Evolutionary conservation across 2,329 filamentous ascomycete species (phyloP), one percentile per base, ranked within the genome.

Genomic region (Colletotrichum brevisporum): DNA sequence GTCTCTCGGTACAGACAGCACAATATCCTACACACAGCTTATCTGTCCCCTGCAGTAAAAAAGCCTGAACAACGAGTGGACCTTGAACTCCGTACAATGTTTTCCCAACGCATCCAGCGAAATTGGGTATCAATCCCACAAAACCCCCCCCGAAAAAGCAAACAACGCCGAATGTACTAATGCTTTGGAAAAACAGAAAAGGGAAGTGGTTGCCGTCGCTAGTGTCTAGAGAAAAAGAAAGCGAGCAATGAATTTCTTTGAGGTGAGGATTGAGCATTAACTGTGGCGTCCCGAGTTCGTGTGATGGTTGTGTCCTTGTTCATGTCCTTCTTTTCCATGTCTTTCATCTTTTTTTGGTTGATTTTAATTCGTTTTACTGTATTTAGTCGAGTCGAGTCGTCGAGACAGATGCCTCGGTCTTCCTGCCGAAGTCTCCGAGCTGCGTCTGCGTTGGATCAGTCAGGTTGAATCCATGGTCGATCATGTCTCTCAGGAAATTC

Each of bases 61-160:
- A 50, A 50, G 47, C 47, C 21, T 45, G 27, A 24, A 41, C 26
- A 15, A 27, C 50, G 18, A 64, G 18, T 43, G 31, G 26, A 10
- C 6, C 66, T 39, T 12, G 2, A 69, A 69, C 66, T 55, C 66
- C 66, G 51, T 56, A 63, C 45, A 48, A 27, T 39, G n/a, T 26
- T 36, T 24, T 47, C 43, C 56, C 45, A 36, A 60, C 53, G 18
- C 55, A 51, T 56, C 36, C 51, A 56, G 63, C 67, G 62, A 69
- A 55, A 56, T 51, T 69, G 67, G 67, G 67, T 69, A 69, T 69
- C 67, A 69, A 67, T 69, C 62, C 67, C 62, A 36, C 56, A 24
- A 50, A 27, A 43, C 5, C 41, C 45, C 18, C 45, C 41, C 6
- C 59, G 21, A 50, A 21, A 21, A 13, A 18, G 6, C n/a, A 47